These are phyloP conservation scores for Parsonsia alboflavescens DNA, from an alignment of 257 asterid genomes.

Conservation along the genomic window DNA sequence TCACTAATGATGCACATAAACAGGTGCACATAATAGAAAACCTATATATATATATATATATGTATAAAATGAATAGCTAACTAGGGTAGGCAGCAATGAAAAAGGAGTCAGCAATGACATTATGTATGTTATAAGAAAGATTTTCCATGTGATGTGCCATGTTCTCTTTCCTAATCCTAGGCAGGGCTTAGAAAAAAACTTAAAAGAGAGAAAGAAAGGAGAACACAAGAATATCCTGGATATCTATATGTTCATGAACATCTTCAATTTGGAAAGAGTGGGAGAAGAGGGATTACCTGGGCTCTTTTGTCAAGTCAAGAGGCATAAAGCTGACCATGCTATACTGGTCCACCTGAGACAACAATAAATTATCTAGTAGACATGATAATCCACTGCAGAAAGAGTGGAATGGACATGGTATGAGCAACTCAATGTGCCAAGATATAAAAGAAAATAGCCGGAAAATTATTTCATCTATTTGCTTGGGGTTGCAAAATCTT, in stretches of 20 bases:
- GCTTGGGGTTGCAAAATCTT: background rate
- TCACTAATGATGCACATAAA: too few species aligned
- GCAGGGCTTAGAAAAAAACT: background rate
- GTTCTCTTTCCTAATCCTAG: too few species aligned
- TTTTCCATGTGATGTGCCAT: too few species aligned
- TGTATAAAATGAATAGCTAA: background rate
- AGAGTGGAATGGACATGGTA: background rate
- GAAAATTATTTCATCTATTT: too few species aligned
- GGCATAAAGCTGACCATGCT: constrained; percentile 94
- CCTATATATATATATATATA: too few species aligned
- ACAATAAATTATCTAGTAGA: constrained; percentile 7
- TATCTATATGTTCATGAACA: background rate
- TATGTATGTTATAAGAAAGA: too few species aligned
- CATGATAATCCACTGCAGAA: background rate
- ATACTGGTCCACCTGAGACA: constrained; percentile 78
- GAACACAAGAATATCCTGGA: background rate
- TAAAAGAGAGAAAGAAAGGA: background rate
- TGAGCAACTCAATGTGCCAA: background rate
- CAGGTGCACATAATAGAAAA: too few species aligned
- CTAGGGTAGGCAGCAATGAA: background rate
- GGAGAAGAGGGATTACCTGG: constrained; percentile 44
- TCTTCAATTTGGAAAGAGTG: background rate
- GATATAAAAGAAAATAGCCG: background rate
- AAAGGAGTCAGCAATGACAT: too few species aligned
- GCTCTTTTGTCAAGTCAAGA: constrained; percentile 85